Base-by-base conservation (phyloP, 257 asterid genomes). In the Ligustrum vulgare region DNA sequence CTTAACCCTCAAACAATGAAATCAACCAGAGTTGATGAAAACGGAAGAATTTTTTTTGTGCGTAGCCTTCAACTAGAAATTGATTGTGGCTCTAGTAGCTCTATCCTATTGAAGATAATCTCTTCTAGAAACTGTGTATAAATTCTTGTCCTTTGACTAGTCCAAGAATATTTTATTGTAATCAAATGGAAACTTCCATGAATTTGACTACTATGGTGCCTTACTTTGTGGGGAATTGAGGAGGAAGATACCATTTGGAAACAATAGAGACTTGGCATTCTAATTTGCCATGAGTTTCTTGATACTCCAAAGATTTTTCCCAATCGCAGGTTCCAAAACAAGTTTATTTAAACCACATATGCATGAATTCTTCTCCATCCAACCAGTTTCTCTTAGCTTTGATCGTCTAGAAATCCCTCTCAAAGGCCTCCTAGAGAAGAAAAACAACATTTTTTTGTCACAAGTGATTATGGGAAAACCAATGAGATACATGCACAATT, bases 401-500 rank as follows among this genome's bases (percentile, higher is more conserved):
- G 13, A 68, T 36, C 64, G 66, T 70, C 80, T 39, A 75, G 18
- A 74, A 73, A 18, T 64, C 70, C 20, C 45, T 43, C 77, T 45
- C 58, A 6, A 20, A n/a, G n/a, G n/a, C n/a, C n/a, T n/a, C n/a
- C n/a, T n/a, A n/a, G n/a, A n/a, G n/a, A 22, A 56, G 65, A 2
- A n/a, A 62, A 33, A 62, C 34, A 23, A 64, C 33, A n/a, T 37
- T 54, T 35, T 58, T 25, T 2, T 56, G 31, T 36, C 12, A 18
- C 5, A 54, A 22, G 10, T 37, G 72, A 75, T 70, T 67, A 86
- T 87, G 92, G 74, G 75, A 70, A 87, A 78, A 80, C 80, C 83
- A 78, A 33, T 86, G 64, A 72, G 89, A 65, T 78, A 73, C 70
- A 82, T 79, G 56, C 41, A 79, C 13, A 67, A 84, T 79, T 83